Base-by-base conservation (phyloP, 225 moss, liverwort and hornwort species). In the Climacium dendroides region DNA sequence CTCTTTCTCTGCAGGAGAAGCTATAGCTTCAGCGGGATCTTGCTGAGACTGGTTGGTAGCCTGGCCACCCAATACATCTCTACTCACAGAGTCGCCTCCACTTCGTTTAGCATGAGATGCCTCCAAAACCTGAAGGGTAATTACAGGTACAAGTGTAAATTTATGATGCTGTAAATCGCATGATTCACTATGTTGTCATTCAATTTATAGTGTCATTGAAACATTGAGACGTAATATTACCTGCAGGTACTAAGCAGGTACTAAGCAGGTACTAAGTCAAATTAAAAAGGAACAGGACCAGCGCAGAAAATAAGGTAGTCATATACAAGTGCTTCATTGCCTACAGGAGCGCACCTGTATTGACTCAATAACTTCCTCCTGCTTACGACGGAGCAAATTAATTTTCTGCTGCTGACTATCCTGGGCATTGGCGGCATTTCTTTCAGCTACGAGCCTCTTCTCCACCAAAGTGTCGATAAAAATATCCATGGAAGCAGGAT, bases 401-500 rank as follows among this genome's bases (percentile, higher is more conserved):
- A 93, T 81, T 88, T 91, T 95, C 75, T 90, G 92, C 84, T 94
- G 94, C 54, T 89, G 93, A 74, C 83, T 89, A 41, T 94, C 95
- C 61, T 94, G 91, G 45, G 80, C 72, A 66, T 89, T 92, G 67
- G 83, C 43, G 45, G 92, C 93, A 85, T 52, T 91, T 83, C 88
- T 93, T 79, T 94, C 96, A 43, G 94, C 88, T 80, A 92, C 92
- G 57, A 99, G 94, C 76, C 97, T 93, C 88, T 96, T 91, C 73
- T 96, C 94, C 17, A 99, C 95, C 70, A 99, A 92, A 70, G 95
- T 97, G 65, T 99, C 99, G 67, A 99, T 97, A 61, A 93, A 96
- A 74, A 99, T 95, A 63, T 92, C 90, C 91, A 96, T 90, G 59
- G 99, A 99, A 80, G 91, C 93, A 25, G 99, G 97, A 85, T 99